Base-by-base conservation (phyloP, 192 early-diverging fungal species). In the Podila minutissima region DNA sequence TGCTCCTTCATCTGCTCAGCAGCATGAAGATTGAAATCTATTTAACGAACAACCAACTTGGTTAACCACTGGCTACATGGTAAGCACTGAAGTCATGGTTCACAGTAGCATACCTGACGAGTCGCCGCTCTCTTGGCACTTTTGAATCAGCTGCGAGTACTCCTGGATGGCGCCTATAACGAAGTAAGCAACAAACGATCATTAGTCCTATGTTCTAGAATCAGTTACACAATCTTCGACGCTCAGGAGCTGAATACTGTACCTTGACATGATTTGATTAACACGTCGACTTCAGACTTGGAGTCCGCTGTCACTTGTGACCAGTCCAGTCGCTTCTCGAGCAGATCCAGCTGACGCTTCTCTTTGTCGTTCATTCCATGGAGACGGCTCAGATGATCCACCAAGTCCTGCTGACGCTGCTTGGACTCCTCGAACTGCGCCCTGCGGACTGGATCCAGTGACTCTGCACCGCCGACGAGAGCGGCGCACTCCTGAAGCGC, bases 281-380 rank as follows among this genome's bases (percentile, higher is more conserved):
- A 68, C 0, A 69, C n/a, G 11, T 68, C 62, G 9, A 69, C 41
- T 7, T 72, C 76, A 3, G 70, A 64, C 37, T 67, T 32, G 2
- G 76, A 62, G 7, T 79, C 64, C 15, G 6, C 20, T 5, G 68
- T 20, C 24, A 63, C 69, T 33, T 72, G 70, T 1, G 66, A 59
- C 76, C 76, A 79, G 2, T 49, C 19, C 26, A 66, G 66, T 33
- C 76, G 76, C 60, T 79, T 64, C 0, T 46, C 48, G 9, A 79
- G 41, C 24, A 66, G 61, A 26, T 79, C 68, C 24, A 79, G 38
- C 17, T 64, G 70, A 33, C 31, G 22, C 41, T 64, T 72, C 22
- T 79, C 76, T 31, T 57, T 50, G 61, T 24, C 24, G 26, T 79
- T 79, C 53, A 79, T 29, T 2, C 20, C 61, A 59, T 59, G 29